Evolutionary conservation across 371 early-diverging fungal species (phyloP).

Genomic region (Circinella minor): DNA sequence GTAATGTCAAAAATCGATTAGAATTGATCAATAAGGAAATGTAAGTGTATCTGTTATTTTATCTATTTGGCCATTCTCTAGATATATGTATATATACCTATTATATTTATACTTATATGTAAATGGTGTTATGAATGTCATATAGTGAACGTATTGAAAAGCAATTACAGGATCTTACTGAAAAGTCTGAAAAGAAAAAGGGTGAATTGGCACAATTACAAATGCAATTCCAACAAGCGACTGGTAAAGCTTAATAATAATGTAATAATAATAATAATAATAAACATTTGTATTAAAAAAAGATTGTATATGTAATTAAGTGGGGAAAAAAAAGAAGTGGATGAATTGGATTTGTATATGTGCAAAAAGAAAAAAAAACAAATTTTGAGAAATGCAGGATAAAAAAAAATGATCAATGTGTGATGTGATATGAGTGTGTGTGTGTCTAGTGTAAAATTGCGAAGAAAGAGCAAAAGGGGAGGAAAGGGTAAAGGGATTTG

Average conservation of each 20-base stretch:
- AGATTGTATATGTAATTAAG: not conserved
- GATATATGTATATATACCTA: too few relatives aligned
- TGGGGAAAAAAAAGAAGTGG: not conserved
- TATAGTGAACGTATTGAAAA: conserved; percentile 81
- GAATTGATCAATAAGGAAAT: conserved; percentile 90
- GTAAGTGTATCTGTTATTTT: conserved; percentile 43
- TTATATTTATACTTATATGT: too few relatives aligned
- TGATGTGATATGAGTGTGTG: too few relatives aligned
- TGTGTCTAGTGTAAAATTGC: too few relatives aligned
- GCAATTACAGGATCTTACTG: conserved; percentile 58
- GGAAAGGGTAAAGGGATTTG: not conserved
- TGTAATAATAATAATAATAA: not conserved
- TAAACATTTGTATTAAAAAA: not conserved
- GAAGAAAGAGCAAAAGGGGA: not conserved
- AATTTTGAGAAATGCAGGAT: too few relatives aligned
- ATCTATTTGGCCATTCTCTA: too few relatives aligned
- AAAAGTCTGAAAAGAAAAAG: conserved; percentile 30
- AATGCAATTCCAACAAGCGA: conserved; percentile 26
- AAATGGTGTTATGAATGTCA: not conserved
- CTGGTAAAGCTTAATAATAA: not conserved
- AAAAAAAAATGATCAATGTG: too few relatives aligned
- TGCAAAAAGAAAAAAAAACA: too few relatives aligned
- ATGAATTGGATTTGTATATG: too few relatives aligned
- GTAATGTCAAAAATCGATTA: conserved; percentile 93
- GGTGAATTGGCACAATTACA: conserved; percentile 30